Percentiles rank a stretch among this genome's conserved stretches.
Conservation (phyloP, 306 rosid genomes). For the Citrullus mucosospermus region DNA sequence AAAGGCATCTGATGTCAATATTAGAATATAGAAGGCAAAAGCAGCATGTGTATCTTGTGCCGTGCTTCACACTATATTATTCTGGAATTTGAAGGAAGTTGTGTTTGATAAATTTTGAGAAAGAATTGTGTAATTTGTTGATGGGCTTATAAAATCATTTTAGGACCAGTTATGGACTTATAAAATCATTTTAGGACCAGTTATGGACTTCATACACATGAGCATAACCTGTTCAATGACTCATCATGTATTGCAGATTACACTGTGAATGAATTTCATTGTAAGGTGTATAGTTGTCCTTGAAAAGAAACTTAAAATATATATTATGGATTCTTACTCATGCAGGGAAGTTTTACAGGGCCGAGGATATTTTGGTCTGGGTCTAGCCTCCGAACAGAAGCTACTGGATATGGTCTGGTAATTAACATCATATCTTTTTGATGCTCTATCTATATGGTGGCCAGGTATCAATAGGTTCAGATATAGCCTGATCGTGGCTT, state of each 20-base stretch:
- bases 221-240: not conserved
- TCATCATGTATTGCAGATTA: not conserved
- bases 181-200: not conserved
- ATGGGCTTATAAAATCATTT: not conserved
- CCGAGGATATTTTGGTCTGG: conserved; percentile 99
- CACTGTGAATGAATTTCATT: conserved; percentile 3
- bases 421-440: conserved; percentile 23
- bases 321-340: conserved; percentile 23
- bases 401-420: conserved; percentile 99
- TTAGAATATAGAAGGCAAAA: not conserved
- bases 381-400: conserved; percentile 97
- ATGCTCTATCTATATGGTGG: conserved; percentile 5
- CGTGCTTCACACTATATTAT: not conserved
- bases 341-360: conserved; percentile 99
- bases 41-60: conserved; percentile 2
- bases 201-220: not conserved
- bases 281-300: conserved; percentile 2
- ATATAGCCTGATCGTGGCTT: not conserved
- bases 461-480: conserved; percentile 3
- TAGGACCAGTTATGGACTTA: not conserved
- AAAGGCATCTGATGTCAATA: not conserved
- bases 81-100: not conserved
- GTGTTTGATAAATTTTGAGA: not conserved
- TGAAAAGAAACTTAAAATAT: conserved; percentile 12
- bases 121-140: not conserved